These are phyloP conservation scores for Argentina anserina DNA, from an alignment of 306 rosid species.

Conservation along the genomic window DNA sequence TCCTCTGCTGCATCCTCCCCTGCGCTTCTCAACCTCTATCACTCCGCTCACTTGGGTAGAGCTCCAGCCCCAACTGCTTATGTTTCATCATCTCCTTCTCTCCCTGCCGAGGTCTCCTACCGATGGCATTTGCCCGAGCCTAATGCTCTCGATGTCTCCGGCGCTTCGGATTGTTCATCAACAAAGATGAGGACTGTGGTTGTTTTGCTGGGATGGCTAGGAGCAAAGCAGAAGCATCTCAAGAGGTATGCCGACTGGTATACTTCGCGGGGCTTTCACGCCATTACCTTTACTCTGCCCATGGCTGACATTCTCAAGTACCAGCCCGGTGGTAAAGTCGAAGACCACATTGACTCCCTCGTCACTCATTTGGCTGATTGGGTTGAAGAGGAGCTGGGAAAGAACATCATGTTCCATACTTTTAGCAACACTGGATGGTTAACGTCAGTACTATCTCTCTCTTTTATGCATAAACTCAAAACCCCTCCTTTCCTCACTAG, in stretches of 20 bases:
- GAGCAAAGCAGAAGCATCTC: slow-evolving; percentile 93
- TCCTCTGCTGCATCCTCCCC: slow-evolving; percentile 51
- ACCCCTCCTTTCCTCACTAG: slow-evolving; percentile 19
- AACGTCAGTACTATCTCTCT: slow-evolving; percentile 50
- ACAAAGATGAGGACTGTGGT: slow-evolving; percentile 79
- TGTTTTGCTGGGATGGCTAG: slow-evolving; percentile 94
- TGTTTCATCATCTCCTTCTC: slow-evolving; percentile 21
- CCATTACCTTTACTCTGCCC: slow-evolving; percentile 85
- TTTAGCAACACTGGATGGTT: slow-evolving; percentile 99
- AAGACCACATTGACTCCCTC: slow-evolving; percentile 67
- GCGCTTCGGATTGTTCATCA: slow-evolving; percentile 39
- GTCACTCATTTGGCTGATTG: slow-evolving; percentile 83
- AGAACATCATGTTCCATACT: slow-evolving; percentile 87
- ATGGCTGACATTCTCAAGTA: slow-evolving; percentile 73
- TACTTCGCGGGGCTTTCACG: slow-evolving; percentile 86
- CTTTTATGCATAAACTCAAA: not conserved
- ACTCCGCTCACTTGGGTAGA: slow-evolving; percentile 57
- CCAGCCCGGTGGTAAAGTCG: slow-evolving; percentile 79
- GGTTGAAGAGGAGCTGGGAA: slow-evolving; percentile 83
- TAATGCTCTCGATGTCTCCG: slow-evolving; percentile 34
- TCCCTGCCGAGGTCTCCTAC: slow-evolving; percentile 53
- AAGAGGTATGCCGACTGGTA: slow-evolving; percentile 91
- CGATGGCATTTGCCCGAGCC: slow-evolving; percentile 93
- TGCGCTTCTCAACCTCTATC: slow-evolving; percentile 42
- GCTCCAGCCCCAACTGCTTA: slow-evolving; percentile 33